Base-by-base conservation (phyloP, 2,329 filamentous ascomycete species). In the Fusarium equiseti region DNA sequence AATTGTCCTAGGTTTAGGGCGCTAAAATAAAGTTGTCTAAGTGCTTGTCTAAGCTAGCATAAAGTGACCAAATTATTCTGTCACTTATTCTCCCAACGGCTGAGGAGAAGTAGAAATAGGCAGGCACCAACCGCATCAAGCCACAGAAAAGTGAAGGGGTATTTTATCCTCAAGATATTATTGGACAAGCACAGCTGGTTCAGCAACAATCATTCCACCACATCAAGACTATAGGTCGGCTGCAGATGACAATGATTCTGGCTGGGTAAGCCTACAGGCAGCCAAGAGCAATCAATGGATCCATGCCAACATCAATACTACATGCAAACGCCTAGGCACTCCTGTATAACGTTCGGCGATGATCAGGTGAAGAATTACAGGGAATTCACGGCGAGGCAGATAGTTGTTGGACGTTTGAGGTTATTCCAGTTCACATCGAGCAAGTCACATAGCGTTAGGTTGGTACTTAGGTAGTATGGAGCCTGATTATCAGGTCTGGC, bases 101-200 rank as follows among this genome's bases (percentile, higher is more conserved):
- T 51, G 35, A 44, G 20, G 24, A 51, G 42, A 38, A 48, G 42
- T 18, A 62, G 40, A 35, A 22, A 35, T 32, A 52, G 54, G 44
- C 24, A 65, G 60, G 63, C 61, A 66, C 62, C 52, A 48, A n/a
- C 49, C 51, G 26, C 48, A 29, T 29, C 45, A 48, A 71, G 59
- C 43, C 49, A 60, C 52, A 68, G 54, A 43, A 40, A 22, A 51
- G 49, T n/a, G 18, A 13, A 43, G 20, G 43, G n/a, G 22, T 42
- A 29, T 51, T 49, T 20, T 31, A 20, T 16, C 18, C 12, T 5
- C 16, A 26, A 38, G 11, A 43, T 20, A 26, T 60, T 32, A 66
- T 66, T 66, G 63, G 63, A 9, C 13, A 40, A 32, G 29, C 22
- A 26, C 35, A 38, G 10, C n/a, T 22, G 44, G 48, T 55, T 62